phyloP scores from a whole-genome alignment of 1,139 yeast genomes.

The Pichia sp. region DNA sequence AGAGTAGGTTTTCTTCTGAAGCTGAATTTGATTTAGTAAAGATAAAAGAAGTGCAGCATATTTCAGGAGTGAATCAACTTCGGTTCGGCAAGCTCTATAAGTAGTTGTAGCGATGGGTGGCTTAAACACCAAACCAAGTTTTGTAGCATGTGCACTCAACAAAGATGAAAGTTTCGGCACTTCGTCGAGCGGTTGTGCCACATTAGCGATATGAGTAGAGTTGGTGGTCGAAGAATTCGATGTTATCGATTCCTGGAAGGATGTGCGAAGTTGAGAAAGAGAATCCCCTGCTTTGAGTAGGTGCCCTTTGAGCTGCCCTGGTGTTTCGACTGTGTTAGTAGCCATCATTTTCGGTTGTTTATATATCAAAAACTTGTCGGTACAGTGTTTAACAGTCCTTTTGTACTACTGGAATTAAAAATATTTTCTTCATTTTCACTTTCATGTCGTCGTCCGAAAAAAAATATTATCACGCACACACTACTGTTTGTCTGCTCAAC shows the following conservation, averaged over 20 bases:
- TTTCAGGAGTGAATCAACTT: slow-evolving; percentile 49
- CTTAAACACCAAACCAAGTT: slow-evolving; percentile 70
- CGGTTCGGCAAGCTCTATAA: slow-evolving; percentile 48
- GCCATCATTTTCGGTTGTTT: too few species aligned
- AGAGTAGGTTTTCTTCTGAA: slow-evolving; percentile 36
- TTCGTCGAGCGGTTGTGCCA: slow-evolving; percentile 50
- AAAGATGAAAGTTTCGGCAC: slow-evolving; percentile 54
- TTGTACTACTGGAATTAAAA: neutral
- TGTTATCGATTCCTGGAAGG: slow-evolving; percentile 2
- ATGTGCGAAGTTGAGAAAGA: slow-evolving; percentile 1
- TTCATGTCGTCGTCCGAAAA: neutral
- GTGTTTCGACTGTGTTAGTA: neutral
- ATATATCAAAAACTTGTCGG: too few species aligned
- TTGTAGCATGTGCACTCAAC: slow-evolving; percentile 74
- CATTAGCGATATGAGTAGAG: slow-evolving; percentile 33
- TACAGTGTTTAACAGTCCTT: too few species aligned
- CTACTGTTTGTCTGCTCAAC: neutral
- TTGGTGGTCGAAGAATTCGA: neutral
- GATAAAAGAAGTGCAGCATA: slow-evolving; percentile 44
- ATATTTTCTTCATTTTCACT: neutral
- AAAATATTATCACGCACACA: neutral
- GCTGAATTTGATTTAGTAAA: slow-evolving; percentile 42
- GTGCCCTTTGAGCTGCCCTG: slow-evolving; percentile 7
- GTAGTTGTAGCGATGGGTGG: slow-evolving; percentile 46
- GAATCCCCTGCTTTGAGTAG: slow-evolving; percentile 4